Conservation (phyloP, 371 early-diverging fungal species). For the Homolaphlyctis polyrhiza region DNA sequence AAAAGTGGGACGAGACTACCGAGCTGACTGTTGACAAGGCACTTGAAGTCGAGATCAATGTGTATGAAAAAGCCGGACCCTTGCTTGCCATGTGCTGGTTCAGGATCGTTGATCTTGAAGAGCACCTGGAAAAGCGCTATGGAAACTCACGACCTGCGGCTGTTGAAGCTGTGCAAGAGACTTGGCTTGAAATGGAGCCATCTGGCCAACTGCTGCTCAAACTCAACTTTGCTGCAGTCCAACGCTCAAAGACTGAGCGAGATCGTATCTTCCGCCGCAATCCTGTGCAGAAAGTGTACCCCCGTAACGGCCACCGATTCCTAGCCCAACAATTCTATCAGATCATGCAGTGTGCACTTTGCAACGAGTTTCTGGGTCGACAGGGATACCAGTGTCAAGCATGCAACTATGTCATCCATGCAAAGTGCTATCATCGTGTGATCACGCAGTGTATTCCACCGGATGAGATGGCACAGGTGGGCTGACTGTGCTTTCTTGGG, state of each 20-base stretch:
- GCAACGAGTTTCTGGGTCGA: conserved; percentile 77
- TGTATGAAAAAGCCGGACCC: conserved; percentile 55
- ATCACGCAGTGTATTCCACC: conserved; percentile 87
- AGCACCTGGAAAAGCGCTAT: conserved; percentile 11
- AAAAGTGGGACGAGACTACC: conserved; percentile 79
- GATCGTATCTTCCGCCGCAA: conserved; percentile 36
- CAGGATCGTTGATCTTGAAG: conserved; percentile 35
- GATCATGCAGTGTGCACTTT: conserved; percentile 91
- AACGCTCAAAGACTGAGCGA: not conserved
- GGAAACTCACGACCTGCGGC: not conserved
- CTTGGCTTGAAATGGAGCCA: conserved; percentile 88
- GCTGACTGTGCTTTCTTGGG: too few relatives aligned
- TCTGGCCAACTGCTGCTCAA: conserved; percentile 76
- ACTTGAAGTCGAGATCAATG: conserved; percentile 83
- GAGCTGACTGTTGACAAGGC: conserved; percentile 80
- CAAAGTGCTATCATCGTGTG: conserved; percentile 77
- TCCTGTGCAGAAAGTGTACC: conserved; percentile 62
- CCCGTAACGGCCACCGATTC: conserved; percentile 87
- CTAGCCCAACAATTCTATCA: conserved; percentile 77
- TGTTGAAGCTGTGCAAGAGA: conserved; percentile 1
- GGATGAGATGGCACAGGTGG: too few relatives aligned
- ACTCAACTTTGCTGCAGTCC: conserved; percentile 59
- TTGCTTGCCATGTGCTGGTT: conserved; percentile 42
- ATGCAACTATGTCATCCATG: conserved; percentile 53
- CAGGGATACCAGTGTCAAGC: conserved; percentile 41